phyloP scores from a whole-genome alignment of 2,329 filamentous ascomycete genomes.

The Zymoseptoria passerinii region DNA sequence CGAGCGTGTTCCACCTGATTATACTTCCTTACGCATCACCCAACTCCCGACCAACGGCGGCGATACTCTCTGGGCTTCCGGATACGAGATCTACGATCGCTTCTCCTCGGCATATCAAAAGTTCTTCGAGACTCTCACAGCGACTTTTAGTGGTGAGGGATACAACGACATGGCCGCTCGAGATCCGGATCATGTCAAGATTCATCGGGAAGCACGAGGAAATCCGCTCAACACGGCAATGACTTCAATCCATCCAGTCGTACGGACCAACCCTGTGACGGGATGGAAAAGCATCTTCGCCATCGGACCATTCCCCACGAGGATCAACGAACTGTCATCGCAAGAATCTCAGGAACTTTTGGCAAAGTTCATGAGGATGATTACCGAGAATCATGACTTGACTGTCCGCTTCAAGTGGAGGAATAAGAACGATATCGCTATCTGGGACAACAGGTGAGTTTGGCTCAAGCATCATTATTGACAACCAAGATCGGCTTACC shows the following conservation, averaged over 20 bases:
- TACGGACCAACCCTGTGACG: constrained; percentile 53
- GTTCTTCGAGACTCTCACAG: constrained; percentile 54
- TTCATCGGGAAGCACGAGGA: constrained; percentile 19
- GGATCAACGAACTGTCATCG: constrained; percentile 44
- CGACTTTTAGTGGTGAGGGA: constrained; percentile 41
- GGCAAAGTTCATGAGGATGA: constrained; percentile 24
- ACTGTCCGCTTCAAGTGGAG: constrained; percentile 44
- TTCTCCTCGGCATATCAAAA: constrained; percentile 48
- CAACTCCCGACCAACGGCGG: constrained; percentile 48
- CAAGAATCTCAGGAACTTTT: constrained; percentile 21
- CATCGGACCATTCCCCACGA: constrained; percentile 48
- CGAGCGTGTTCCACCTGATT: constrained; percentile 56
- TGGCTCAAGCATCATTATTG: no score
- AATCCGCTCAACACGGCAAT: constrained; percentile 19
- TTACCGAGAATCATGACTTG: constrained; percentile 44
- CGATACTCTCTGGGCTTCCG: constrained; percentile 59
- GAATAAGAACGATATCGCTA: constrained; percentile 44
- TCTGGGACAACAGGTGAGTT: constrained; percentile 63
- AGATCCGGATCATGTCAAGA: constrained; percentile 14
- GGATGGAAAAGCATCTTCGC: constrained; percentile 55
- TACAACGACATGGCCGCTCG: constrained; percentile 30
- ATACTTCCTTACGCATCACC: constrained; percentile 50
- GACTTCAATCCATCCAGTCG: constrained; percentile 38
- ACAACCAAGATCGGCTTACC: no score
- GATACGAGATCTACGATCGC: constrained; percentile 59